Evolutionary conservation across 2,329 filamentous ascomycete genomes (phyloP), one percentile per base, ranked within the genome.

Genomic region (Annulohypoxylon truncatum): DNA sequence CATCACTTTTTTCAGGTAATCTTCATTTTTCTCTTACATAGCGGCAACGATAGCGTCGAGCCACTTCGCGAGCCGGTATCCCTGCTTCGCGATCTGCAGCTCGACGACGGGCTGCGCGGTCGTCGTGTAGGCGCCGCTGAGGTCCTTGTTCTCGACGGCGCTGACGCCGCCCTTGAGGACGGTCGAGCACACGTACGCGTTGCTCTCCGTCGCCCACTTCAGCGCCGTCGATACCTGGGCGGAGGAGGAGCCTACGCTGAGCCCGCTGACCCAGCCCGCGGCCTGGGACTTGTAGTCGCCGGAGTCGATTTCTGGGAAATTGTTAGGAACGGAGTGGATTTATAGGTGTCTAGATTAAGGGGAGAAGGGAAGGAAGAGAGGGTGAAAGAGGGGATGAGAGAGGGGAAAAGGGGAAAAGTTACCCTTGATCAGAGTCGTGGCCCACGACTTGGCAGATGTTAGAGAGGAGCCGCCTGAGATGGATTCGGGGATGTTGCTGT

Each of bases 401-500:
- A 5, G 50, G 12, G n/a, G n/a, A n/a, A n/a, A 33, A 26, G 40
- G 20, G 38, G 18, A 15, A 6, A 33, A 42, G n/a, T n/a, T 67
- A 76, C 75, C 71, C 8, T 72, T 75, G 5, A 77, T 76, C 29
- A 83, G 73, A 0, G 71, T 73, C 20, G 71, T 67, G 8, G 81
- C 79, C 81, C 81, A 83, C 2, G 74, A 67, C 72, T 77, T 76
- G 2, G 81, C 81, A 2, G 77, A 73, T 20, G 76, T 47, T 42
- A 79, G 71, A 2, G 71, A 73, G 26, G 72, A 73, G 64, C 79
- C 80, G 58, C 80, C 80, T 0, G 78, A 73, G 31, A 80, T 75
- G 54, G 77, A 77, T 71, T 87, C 81, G 9, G 85, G 83, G 66
- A 89, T 88, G 52, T 82, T 78, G 4, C 83, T 86, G 73, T 90